Evolutionary conservation across 2,329 filamentous ascomycete species (phyloP), one percentile per base, ranked within the genome.

Genomic region (Xylariaceae sp.): DNA sequence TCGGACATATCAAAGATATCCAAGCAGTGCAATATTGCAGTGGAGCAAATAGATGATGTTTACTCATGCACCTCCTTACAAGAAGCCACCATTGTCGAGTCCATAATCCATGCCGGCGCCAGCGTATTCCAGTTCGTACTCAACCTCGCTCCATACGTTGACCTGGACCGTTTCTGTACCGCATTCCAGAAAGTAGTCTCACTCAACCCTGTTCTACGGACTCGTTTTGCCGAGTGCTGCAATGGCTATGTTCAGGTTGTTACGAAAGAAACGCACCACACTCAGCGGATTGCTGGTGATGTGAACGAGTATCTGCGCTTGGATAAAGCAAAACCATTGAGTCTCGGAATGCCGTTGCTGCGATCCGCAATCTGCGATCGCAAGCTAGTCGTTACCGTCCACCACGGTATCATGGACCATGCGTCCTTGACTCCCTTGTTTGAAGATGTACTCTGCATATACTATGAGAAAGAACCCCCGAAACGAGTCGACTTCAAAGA

Each of bases 51-150:
- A 17, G 48, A 51, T 22, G 50, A 56, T 40, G 45, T 54, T n/a
- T 57, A 57, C 51, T 9, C 14, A 12, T 57, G 55, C 22, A 57
- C 55, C 1, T 50, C 51, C 9, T 18, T 53, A 7, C 55, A 57
- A 31, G n/a, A 48, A 22, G 42, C 33, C 12, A 52, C 48, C 12
- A 52, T 56, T 17, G 36, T 45, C 4, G 42, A 53, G n/a, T 45
- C 40, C 14, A 18, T 27, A 14, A 27, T 42, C n/a, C 40, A 42
- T 22, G n/a, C 36, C 11, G 45, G 47, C 39, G 19, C 42, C 15
- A 41, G 47, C 19, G 36, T 45, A 15, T 40, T 47, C 14, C 44
- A 44, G 1, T 42, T 53, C n/a, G 33, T 55, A 6, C 32, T 47
- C 10, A n/a, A 44, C 2, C 39, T 55, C 3, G 32, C 18, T 5